Evolutionary conservation across 1,139 yeast species (phyloP), one percentile per base, ranked within the genome.

Genomic region (Debaryomycetaceae sp.): DNA sequence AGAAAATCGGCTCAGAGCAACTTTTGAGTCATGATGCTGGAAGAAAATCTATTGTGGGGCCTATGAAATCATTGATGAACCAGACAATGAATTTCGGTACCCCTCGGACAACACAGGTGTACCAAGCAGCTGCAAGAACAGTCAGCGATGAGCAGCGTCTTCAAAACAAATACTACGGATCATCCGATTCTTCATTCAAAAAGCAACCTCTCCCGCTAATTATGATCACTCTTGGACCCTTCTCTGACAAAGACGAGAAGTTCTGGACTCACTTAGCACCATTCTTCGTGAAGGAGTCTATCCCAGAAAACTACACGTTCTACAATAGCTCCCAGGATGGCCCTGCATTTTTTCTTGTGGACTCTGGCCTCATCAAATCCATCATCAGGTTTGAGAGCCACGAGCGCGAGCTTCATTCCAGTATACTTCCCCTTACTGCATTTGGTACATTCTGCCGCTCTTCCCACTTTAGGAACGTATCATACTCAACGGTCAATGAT

Each of bases 361-460:
- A 91, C 53, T 70, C 81, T 1, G 98, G 98, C 1, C 70, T 87
- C 31, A 70, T 92, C 33, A 75, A 84, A 33, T 80, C 87, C 3
- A 77, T 65, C 56, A 47, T 82, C 68, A 61, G 72, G 65, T 53
- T 79, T 72, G 72, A 73, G 46, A 59, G 73, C 50, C 71, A 75
- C 49, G 74, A 74, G 49, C 76, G 86, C 4, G 78, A 76, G 34
- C 73, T 91, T 30, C 78, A 76, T 42, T 92, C 92, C 45, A 83
- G 88, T 14, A 78, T 91, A 42, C 74, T 92, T 28, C 95, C 96
- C n/a, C 80, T 89, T 47, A 89, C 97, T 0, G 83, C 95, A 4
- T 87, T 89, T 61, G 98, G 98, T 3, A 89, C 84, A 56, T 62
- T 83, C 36, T 62, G 61, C 24, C 70, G 61, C 36, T 50, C 46